Conservation (phyloP, 1,284 basidiomycete genomes). For the Marasmius oreades region DNA sequence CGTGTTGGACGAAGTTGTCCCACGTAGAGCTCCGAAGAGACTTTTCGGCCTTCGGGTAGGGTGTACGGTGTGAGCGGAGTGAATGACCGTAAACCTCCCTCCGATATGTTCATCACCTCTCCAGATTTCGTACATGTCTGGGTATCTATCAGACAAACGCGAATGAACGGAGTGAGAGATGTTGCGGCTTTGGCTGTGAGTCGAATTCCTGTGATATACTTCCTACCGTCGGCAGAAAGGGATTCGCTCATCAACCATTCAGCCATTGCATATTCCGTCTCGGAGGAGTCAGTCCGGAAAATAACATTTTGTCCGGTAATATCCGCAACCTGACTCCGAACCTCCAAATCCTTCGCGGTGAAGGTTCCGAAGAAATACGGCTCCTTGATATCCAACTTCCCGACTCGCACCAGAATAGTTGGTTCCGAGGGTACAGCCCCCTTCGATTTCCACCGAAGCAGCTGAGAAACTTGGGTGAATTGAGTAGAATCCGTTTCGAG, state of each 20-base stretch:
- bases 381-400: slow-evolving; percentile 24
- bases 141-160: slow-evolving; percentile 30
- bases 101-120: slow-evolving; percentile 26
- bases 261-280: slow-evolving; percentile 30
- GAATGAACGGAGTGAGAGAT: slow-evolving; percentile 27
- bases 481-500: slow-evolving; percentile 26
- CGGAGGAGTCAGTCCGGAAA: slow-evolving; percentile 26
- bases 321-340: slow-evolving; percentile 26
- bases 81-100: slow-evolving; percentile 32
- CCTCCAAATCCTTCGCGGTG: slow-evolving; percentile 27
- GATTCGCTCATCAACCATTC: slow-evolving; percentile 32
- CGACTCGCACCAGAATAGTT: slow-evolving; percentile 31
- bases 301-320: slow-evolving; percentile 30
- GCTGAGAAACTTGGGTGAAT: slow-evolving; percentile 25
- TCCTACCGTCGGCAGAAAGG: slow-evolving; percentile 8
- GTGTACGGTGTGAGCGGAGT: slow-evolving; percentile 25
- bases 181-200: slow-evolving; percentile 31
- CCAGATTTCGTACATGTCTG: slow-evolving; percentile 28
- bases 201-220: slow-evolving; percentile 26
- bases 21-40: slow-evolving; percentile 26
- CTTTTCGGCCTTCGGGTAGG: slow-evolving; percentile 25
- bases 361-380: slow-evolving; percentile 32
- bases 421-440: slow-evolving; percentile 27
- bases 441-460: slow-evolving; percentile 30
- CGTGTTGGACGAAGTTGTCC: slow-evolving; percentile 23